Conservation (phyloP, 2,329 filamentous ascomycete genomes). For the Hirsutella thompsonii region DNA sequence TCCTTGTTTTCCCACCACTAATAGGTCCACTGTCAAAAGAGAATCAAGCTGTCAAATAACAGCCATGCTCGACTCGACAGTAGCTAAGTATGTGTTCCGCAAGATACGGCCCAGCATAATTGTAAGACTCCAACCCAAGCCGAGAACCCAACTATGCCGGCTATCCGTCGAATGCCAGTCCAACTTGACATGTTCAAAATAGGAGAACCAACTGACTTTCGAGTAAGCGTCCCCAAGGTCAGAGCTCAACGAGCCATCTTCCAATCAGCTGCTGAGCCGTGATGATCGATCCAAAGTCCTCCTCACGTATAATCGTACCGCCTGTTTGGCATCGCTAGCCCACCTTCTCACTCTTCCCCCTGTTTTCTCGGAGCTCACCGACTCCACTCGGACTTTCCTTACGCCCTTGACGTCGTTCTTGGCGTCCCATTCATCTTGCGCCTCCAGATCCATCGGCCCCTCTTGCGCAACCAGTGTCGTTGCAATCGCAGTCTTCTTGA, state of each 20-base stretch:
- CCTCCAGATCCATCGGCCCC: not conserved
- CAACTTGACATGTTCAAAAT: constrained; percentile 6
- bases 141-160: constrained; percentile 1
- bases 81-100: not conserved
- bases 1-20: not conserved
- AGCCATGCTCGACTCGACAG: not conserved
- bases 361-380: constrained; percentile 9
- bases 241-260: constrained; percentile 1
- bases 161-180: not conserved
- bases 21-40: not conserved
- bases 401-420: not conserved
- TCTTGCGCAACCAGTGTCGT: constrained; percentile 3
- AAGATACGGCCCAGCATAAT: not conserved
- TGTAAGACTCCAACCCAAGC: not conserved
- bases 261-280: constrained; percentile 7
- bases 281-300: constrained; percentile 18
- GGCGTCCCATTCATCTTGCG: not conserved
- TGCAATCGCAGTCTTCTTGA: constrained; percentile 5
- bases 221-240: constrained; percentile 1
- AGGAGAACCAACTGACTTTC: not conserved
- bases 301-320: constrained; percentile 19
- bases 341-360: constrained; percentile 18
- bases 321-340: constrained; percentile 19
- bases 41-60: too few species aligned
- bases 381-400: constrained; percentile 1